phyloP scores from a whole-genome alignment of 2,329 filamentous ascomycete genomes.

The Stromatinia cepivora region DNA sequence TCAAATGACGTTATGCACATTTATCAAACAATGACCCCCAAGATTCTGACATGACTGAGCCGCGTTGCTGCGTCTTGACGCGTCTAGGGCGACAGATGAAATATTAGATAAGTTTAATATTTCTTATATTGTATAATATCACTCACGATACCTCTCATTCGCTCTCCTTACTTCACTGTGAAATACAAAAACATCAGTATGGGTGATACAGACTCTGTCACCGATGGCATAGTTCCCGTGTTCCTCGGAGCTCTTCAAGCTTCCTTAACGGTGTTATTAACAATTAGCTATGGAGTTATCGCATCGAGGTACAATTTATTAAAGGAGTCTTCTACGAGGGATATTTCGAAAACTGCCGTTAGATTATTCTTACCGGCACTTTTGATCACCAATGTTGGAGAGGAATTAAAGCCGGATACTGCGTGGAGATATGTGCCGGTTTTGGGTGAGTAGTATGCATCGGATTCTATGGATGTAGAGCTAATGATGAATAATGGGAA shows the following conservation, averaged over 20 bases:
- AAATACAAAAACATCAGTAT: neutral
- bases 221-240: constrained; percentile 41
- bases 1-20: constrained; percentile 11
- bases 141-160: too few species aligned
- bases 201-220: neutral
- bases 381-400: constrained; percentile 49
- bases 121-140: neutral
- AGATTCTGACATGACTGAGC: neutral
- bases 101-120: too few species aligned
- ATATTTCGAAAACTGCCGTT: constrained; percentile 50
- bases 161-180: neutral
- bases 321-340: constrained; percentile 42
- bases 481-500: neutral
- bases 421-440: constrained; percentile 44
- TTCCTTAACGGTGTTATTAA: constrained; percentile 49
- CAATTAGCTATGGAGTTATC: constrained; percentile 48
- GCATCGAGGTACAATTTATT: constrained; percentile 46
- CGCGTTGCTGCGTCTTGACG: neutral
- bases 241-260: constrained; percentile 50
- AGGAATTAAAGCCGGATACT: constrained; percentile 44
- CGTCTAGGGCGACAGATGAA: neutral
- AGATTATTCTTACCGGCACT: constrained; percentile 50
- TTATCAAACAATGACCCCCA: neutral
- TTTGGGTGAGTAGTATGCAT: constrained; percentile 28
- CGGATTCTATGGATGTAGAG: neutral